Base-by-base conservation (phyloP, 371 early-diverging fungal genomes). In the Batkoa obscura region DNA sequence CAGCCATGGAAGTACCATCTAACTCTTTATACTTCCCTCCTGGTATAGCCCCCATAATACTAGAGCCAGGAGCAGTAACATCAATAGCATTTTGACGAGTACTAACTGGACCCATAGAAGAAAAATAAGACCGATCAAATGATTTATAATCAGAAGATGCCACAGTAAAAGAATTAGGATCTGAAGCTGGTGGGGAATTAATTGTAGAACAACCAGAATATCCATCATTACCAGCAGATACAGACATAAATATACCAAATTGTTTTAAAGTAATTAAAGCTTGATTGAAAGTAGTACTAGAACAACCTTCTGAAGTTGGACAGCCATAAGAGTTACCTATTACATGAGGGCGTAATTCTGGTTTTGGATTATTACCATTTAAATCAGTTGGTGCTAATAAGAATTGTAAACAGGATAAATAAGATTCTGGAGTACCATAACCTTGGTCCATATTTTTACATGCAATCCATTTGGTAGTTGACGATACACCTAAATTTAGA, bases 1-100 rank as follows among this genome's bases (percentile, higher is more conserved):
- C 67, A 4, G 88, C 84, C 88, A 88, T 88, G 1, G 67, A 68
- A 0, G 74, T 73, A 8, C 75, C 75, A 30, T 64, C 2, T 9
- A 32, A 8, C 15, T 17, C 36, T 4, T 23, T 12, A 15, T 51
- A 51, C 9, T 13, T 8, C 4, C 38, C 41, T 9, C 17, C 23
- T 3, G 9, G 3, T 67, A 60, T 43, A 63, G 50, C 64, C 46
- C 13, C 66, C 61, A 59, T 66, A 61, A 17, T 62, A 62, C 48
- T 45, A 72, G 59, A 64, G 64, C 42, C 70, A 57, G 58, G 62
- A 57, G 33, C 66, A 67, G 63, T 68, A 37, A 37, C 52, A 23
- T 51, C 52, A 33, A 51, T 48, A 39, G 35, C 38, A 33, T 37
- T 13, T 3, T 3, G 9, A 12, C 52, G 38, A 12, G 4, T 12